These are phyloP conservation scores for Ophiostoma quercus DNA, from an alignment of 2,329 filamentous ascomycete genomes.

Conservation along the genomic window DNA sequence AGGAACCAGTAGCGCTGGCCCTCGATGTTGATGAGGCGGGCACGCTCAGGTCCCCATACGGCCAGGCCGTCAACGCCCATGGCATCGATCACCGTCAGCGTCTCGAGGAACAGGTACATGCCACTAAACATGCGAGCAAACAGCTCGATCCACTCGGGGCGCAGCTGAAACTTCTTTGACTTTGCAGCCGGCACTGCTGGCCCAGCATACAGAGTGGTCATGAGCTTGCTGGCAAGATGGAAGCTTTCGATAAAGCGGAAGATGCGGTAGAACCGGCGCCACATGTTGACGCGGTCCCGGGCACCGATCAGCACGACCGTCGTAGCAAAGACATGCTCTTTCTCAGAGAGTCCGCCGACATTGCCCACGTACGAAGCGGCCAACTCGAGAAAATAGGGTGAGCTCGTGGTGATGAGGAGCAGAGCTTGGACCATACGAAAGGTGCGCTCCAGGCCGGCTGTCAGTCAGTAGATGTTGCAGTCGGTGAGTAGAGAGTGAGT, in stretches of 20 bases:
- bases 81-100: constrained; percentile 55
- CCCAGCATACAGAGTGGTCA: not conserved
- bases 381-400: constrained; percentile 39
- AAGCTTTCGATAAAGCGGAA: constrained; percentile 64
- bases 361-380: constrained; percentile 24
- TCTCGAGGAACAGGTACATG: constrained; percentile 63
- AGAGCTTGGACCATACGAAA: constrained; percentile 54
- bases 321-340: constrained; percentile 27
- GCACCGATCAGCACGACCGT: constrained; percentile 32
- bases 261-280: constrained; percentile 60
- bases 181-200: not conserved
- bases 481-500: not conserved
- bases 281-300: constrained; percentile 42
- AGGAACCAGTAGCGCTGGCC: constrained; percentile 67
- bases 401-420: constrained; percentile 45
- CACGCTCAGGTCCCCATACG: constrained; percentile 49
- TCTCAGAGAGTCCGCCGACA: not conserved
- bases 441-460: constrained; percentile 57
- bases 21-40: constrained; percentile 49
- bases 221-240: constrained; percentile 36
- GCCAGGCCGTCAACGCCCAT: constrained; percentile 42
- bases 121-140: constrained; percentile 56
- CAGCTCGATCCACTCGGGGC: constrained; percentile 45
- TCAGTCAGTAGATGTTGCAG: not conserved
- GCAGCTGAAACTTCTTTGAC: not conserved